These are phyloP conservation scores for Udeniomyces megalosporus DNA, from an alignment of 768 basidiomycete species.

Conservation along the genomic window DNA sequence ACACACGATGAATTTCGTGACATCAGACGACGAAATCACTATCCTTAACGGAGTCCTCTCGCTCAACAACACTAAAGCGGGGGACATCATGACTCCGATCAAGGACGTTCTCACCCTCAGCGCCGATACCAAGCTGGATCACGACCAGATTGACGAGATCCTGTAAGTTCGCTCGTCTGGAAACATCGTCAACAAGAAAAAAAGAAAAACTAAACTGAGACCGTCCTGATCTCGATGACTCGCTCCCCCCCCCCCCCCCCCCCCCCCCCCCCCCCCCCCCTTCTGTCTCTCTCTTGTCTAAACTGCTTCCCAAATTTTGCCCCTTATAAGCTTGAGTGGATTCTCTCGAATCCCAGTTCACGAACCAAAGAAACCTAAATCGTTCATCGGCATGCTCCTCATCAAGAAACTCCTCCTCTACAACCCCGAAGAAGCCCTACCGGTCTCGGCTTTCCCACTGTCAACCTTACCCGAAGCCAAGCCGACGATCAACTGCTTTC, in stretches of 20 bases:
- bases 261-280: too few relatives aligned
- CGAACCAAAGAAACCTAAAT: slow-evolving; percentile 45
- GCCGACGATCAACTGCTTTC: slow-evolving; percentile 77
- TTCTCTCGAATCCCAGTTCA: slow-evolving; percentile 89
- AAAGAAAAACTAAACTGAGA: too few relatives aligned
- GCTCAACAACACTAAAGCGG: slow-evolving; percentile 36
- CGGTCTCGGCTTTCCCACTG: slow-evolving; percentile 58
- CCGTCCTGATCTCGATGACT: too few relatives aligned
- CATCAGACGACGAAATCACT: slow-evolving; percentile 23
- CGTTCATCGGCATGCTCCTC: slow-evolving; percentile 67
- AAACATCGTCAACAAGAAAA: too few relatives aligned
- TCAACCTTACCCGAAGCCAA: slow-evolving; percentile 77
- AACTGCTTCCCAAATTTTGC: background rate
- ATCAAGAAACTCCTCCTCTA: slow-evolving; percentile 78
- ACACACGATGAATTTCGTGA: too few relatives aligned
- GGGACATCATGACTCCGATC: slow-evolving; percentile 28
- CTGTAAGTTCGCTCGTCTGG: slow-evolving; percentile 32
- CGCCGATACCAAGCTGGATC: slow-evolving; percentile 61
- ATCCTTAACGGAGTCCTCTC: slow-evolving; percentile 31
- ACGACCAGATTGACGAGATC: slow-evolving; percentile 56
- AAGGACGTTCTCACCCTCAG: slow-evolving; percentile 72
- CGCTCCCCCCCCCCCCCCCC: too few relatives aligned
- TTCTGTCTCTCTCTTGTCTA: too few relatives aligned
- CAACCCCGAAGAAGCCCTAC: slow-evolving; percentile 59
- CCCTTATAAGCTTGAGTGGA: slow-evolving; percentile 33